phyloP scores from a whole-genome alignment of 441 rosid genomes.

The Gossypium davidsonii region DNA sequence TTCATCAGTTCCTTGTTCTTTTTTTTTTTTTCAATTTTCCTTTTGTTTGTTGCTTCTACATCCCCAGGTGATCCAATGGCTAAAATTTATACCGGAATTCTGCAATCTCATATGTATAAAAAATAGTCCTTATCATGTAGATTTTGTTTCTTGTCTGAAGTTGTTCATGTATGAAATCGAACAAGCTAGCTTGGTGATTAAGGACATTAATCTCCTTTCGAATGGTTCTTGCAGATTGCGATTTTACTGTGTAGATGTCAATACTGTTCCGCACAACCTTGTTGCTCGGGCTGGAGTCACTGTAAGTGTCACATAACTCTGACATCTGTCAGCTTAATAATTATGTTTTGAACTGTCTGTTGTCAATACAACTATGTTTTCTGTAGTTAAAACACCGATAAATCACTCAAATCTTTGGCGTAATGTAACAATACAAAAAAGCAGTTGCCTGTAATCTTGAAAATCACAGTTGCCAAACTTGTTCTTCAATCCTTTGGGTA shows the following conservation, averaged over 20 bases:
- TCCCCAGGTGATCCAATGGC: background rate
- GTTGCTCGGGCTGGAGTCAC: constrained; percentile 74
- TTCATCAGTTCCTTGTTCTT: background rate
- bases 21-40: background rate
- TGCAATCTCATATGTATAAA: background rate
- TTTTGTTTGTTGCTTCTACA: background rate
- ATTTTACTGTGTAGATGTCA: constrained; percentile 73
- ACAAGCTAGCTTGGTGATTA: background rate
- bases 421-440: background rate
- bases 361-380: background rate
- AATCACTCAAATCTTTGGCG: background rate
- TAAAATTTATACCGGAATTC: background rate
- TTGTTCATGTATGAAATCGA: background rate
- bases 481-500: background rate
- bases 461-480: background rate
- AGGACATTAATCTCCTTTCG: background rate
- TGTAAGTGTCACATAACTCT: constrained; percentile 38
- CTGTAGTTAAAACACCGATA: background rate
- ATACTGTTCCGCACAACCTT: constrained; percentile 65
- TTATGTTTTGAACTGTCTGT: background rate
- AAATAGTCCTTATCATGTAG: background rate
- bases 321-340: background rate
- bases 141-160: background rate
- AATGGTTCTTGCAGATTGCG: constrained; percentile 41
- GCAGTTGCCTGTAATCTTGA: background rate